Conservation (phyloP, 1,139 yeast genomes). For the Meyerozyma athensensis region DNA sequence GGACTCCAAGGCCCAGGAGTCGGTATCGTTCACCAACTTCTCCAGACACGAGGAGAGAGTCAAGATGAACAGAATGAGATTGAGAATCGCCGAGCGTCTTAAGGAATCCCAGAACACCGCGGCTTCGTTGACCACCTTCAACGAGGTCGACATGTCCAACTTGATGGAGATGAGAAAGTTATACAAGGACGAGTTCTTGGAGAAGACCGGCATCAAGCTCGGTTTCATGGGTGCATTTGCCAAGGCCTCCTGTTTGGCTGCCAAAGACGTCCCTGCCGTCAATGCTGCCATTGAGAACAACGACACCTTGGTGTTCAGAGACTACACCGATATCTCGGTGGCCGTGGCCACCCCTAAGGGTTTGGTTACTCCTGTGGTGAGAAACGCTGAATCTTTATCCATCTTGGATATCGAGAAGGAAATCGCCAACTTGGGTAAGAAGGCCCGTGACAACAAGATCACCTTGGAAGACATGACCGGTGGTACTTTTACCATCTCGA, state of each 20-base stretch:
- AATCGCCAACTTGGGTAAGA: slow-evolving; percentile 74
- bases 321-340: slow-evolving; percentile 89
- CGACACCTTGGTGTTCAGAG: slow-evolving; percentile 93
- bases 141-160: slow-evolving; percentile 95
- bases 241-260: slow-evolving; percentile 88
- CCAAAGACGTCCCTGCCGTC: slow-evolving; percentile 92
- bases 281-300: slow-evolving; percentile 93
- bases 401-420: slow-evolving; percentile 89
- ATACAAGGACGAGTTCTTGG: slow-evolving; percentile 94
- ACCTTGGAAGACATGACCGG: slow-evolving; percentile 99
- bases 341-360: slow-evolving; percentile 99
- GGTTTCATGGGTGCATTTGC: slow-evolving; percentile 99
- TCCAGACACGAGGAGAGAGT: slow-evolving; percentile 87
- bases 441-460: slow-evolving; percentile 96
- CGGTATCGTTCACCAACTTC: slow-evolving; percentile 52
- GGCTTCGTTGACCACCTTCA: slow-evolving; percentile 95
- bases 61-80: slow-evolving; percentile 99
- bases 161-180: slow-evolving; percentile 92
- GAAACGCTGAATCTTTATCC: slow-evolving; percentile 92
- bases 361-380: slow-evolving; percentile 94
- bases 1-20: slow-evolving; percentile 26
- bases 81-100: slow-evolving; percentile 97
- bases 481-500: slow-evolving; percentile 97
- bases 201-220: slow-evolving; percentile 88
- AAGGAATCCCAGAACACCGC: slow-evolving; percentile 99